Evolutionary conservation across 1,139 yeast genomes (phyloP).

Genomic region (Candida dubliniensis): DNA sequence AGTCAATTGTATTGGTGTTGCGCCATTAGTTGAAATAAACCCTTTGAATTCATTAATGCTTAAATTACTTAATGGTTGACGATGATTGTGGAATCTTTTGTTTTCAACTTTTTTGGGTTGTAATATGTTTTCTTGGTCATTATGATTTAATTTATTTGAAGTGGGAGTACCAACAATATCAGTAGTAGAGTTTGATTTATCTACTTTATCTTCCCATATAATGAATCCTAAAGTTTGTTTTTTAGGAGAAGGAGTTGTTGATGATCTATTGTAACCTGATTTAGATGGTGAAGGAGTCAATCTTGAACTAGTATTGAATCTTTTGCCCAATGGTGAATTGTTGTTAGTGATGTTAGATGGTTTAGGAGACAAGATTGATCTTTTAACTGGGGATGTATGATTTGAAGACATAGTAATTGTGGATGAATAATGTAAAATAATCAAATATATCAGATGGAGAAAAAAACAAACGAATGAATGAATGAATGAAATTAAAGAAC

Average conservation of each 20-base stretch:
- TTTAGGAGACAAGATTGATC: constrained; percentile 35
- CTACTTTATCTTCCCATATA: constrained; percentile 38
- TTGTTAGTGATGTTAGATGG: constrained; percentile 26
- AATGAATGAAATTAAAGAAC: too few relatives aligned
- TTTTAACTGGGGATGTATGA: constrained; percentile 30
- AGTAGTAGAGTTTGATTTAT: constrained; percentile 6
- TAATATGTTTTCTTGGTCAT: constrained; percentile 47
- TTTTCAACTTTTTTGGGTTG: constrained; percentile 35
- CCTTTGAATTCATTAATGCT: constrained; percentile 38
- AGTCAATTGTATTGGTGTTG: constrained; percentile 21
- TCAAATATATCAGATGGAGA: background rate
- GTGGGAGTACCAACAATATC: constrained; percentile 13
- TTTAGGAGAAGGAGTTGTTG: constrained; percentile 18
- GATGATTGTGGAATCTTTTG: constrained; percentile 14
- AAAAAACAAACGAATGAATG: background rate
- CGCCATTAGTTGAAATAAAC: constrained; percentile 18
- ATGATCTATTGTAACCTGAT: background rate
- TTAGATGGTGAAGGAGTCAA: constrained; percentile 8
- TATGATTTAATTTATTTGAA: constrained; percentile 27
- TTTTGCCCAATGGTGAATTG: constrained; percentile 20
- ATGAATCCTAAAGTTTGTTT: constrained; percentile 29
- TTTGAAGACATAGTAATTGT: constrained; percentile 22
- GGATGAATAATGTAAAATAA: background rate
- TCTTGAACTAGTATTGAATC: constrained; percentile 20
- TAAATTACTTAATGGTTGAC: constrained; percentile 37